A percentile compares a stretch with the other conserved stretches of the same genome.
Conservation (phyloP, 768 basidiomycete genomes). For the Russula abietina region DNA sequence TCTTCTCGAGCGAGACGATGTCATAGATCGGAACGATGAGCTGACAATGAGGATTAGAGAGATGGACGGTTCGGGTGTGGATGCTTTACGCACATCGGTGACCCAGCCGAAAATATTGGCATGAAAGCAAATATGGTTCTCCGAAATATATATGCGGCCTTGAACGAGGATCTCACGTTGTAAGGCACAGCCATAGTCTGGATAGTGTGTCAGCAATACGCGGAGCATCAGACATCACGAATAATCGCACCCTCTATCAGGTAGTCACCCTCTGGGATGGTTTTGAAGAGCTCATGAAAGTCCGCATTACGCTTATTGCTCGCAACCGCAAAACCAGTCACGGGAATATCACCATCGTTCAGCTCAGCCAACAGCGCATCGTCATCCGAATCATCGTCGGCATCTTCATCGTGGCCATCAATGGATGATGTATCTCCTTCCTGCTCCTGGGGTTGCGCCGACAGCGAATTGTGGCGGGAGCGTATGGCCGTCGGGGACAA, state of each 20-base stretch:
- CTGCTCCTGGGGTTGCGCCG: constrained; percentile 25
- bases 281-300: constrained; percentile 90
- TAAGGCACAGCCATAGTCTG: constrained; percentile 96
- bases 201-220: constrained; percentile 4
- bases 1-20: constrained; percentile 84
- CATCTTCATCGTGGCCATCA: constrained; percentile 28
- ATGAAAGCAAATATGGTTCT: constrained; percentile 99
- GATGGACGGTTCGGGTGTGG: neutral
- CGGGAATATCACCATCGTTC: constrained; percentile 74
- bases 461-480: constrained; percentile 27
- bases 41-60: constrained; percentile 37
- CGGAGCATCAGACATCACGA: neutral
- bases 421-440: constrained; percentile 25
- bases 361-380: constrained; percentile 31
- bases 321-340: constrained; percentile 96
- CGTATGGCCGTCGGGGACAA: constrained; percentile 22
- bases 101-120: constrained; percentile 99
- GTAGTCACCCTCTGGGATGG: constrained; percentile 91
- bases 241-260: constrained; percentile 82
- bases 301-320: constrained; percentile 92
- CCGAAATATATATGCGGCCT: constrained; percentile 93
- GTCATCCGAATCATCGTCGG: constrained; percentile 33
- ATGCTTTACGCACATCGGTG: constrained; percentile 66
- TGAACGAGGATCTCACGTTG: constrained; percentile 96
- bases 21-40: constrained; percentile 85